A percentile compares a stretch with the other conserved stretches of the same genome.
Evolutionary conservation across 2,329 filamentous ascomycete species (phyloP).

Genomic region (Ophioceras dolichostomum): DNA sequence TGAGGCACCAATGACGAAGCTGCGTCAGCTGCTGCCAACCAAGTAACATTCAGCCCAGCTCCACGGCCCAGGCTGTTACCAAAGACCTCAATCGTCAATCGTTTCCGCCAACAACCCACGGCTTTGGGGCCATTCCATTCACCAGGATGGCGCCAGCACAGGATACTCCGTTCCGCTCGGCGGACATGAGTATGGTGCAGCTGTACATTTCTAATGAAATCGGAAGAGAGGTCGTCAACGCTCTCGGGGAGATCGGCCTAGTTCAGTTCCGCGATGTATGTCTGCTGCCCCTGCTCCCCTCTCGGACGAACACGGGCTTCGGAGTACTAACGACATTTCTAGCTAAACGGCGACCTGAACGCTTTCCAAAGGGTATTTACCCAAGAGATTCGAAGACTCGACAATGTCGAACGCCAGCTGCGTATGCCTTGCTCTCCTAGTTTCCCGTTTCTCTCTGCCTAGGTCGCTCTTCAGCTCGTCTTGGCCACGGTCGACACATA

Average conservation of each 20-base stretch:
- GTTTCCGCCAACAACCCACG: slow-evolving; percentile 3
- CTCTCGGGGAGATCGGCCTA: slow-evolving; percentile 86
- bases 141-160: slow-evolving; percentile 50
- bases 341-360: slow-evolving; percentile 88
- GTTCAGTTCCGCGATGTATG: slow-evolving; percentile 96
- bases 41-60: no score
- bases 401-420: slow-evolving; percentile 96
- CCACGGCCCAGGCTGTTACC: background rate
- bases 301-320: slow-evolving; percentile 7
- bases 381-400: slow-evolving; percentile 89
- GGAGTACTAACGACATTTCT: background rate
- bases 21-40: no score
- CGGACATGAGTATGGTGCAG: slow-evolving; percentile 99
- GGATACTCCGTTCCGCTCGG: slow-evolving; percentile 98
- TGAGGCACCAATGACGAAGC: slow-evolving; percentile 5
- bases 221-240: slow-evolving; percentile 91
- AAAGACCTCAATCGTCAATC: background rate
- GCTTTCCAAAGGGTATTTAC: slow-evolving; percentile 97
- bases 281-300: background rate
- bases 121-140: slow-evolving; percentile 10
- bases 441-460: background rate
- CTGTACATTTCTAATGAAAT: slow-evolving; percentile 99
- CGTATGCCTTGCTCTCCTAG: slow-evolving; percentile 37
- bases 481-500: no score
- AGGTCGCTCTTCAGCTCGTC: no score